Conservation (phyloP, 1,139 yeast species). For the Suhomyces wounanorum region DNA sequence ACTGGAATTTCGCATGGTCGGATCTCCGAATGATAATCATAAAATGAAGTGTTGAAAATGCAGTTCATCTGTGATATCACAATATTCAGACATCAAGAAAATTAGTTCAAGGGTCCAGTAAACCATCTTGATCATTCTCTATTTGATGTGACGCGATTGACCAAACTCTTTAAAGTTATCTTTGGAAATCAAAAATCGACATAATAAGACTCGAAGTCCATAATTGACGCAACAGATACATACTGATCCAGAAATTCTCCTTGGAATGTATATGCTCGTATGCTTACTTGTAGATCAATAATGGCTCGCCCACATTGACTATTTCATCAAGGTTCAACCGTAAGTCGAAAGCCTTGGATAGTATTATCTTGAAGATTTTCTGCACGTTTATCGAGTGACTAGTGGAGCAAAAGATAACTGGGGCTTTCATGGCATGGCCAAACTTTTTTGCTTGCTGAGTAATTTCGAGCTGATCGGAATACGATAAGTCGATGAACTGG, state of each 20-base stretch:
- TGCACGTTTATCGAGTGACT: slow-evolving; percentile 92
- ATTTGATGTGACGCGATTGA: background rate
- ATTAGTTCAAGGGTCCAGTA: background rate
- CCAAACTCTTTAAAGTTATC: background rate
- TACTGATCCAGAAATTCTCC: background rate
- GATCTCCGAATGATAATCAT: no score
- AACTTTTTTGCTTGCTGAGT: slow-evolving; percentile 84
- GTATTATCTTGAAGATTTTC: slow-evolving; percentile 87
- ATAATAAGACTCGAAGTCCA: no score
- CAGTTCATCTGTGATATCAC: no score
- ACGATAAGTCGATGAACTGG: slow-evolving; percentile 75
- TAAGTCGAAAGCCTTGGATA: slow-evolving; percentile 90
- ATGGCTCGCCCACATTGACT: slow-evolving; percentile 82
- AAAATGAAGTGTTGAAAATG: no score
- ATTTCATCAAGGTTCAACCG: slow-evolving; percentile 84
- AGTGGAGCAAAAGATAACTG: slow-evolving; percentile 88
- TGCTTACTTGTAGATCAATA: slow-evolving; percentile 62
- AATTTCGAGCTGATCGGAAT: slow-evolving; percentile 81
- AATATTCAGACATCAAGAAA: no score
- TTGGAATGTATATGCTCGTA: background rate
- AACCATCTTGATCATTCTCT: background rate
- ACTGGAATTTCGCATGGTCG: no score
- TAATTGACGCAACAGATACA: no score
- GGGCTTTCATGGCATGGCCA: slow-evolving; percentile 90
- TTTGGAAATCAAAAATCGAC: background rate